Conservation (phyloP, 768 basidiomycete species). For the Mycena haematopus region DNA sequence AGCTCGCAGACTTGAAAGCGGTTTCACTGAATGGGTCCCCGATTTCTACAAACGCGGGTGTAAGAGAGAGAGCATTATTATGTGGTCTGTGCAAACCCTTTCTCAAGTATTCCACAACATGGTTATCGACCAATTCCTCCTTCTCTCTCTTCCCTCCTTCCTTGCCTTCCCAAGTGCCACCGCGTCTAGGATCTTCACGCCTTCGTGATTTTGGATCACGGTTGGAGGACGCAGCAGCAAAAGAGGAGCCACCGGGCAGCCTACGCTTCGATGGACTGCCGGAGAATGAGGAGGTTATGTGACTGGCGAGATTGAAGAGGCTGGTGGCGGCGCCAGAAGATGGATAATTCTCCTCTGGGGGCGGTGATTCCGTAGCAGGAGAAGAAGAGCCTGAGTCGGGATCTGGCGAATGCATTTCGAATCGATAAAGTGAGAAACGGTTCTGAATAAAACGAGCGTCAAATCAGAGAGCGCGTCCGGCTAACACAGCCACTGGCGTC, state of each 20-base stretch:
- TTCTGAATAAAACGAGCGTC: background rate
- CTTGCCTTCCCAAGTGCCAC: conserved; percentile 36
- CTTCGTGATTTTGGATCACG: conserved; percentile 60
- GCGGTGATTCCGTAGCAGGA: conserved; percentile 51
- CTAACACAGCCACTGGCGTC: background rate
- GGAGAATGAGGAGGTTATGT: conserved; percentile 42
- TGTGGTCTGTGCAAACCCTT: conserved; percentile 47
- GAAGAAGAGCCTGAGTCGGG: conserved; percentile 49
- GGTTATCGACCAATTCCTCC: conserved; percentile 58
- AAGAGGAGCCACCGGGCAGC: conserved; percentile 54
- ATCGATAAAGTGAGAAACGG: background rate
- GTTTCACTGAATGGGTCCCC: conserved; percentile 61
- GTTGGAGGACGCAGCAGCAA: conserved; percentile 46
- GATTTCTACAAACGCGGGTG: conserved; percentile 45
- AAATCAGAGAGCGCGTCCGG: background rate
- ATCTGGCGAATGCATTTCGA: conserved; percentile 41
- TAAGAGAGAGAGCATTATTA: background rate
- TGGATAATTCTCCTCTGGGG: conserved; percentile 46
- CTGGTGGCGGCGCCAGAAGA: conserved; percentile 20
- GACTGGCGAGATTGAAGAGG: conserved; percentile 43
- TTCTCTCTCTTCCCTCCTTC: conserved; percentile 58
- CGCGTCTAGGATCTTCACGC: conserved; percentile 48
- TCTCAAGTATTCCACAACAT: conserved; percentile 58
- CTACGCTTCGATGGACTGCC: conserved; percentile 55
- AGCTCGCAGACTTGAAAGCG: conserved; percentile 34